These are phyloP conservation scores for Boletales sp. DNA, from an alignment of 768 basidiomycete species.

Conservation along the genomic window DNA sequence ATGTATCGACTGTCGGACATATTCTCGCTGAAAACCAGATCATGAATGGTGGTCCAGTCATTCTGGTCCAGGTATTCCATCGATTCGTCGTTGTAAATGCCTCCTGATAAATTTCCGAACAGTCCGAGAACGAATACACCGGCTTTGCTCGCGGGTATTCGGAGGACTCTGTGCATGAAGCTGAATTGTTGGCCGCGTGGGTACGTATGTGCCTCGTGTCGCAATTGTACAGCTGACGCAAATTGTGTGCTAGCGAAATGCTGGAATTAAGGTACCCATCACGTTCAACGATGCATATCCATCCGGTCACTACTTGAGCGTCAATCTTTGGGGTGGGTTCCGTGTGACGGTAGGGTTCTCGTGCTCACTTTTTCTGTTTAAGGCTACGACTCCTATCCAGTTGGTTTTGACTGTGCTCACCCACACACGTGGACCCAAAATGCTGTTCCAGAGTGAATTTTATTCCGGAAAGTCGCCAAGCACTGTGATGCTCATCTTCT, in stretches of 20 bases:
- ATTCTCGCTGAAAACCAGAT: constrained; percentile 55
- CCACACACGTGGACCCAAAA: constrained; percentile 43
- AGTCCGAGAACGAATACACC: constrained; percentile 57
- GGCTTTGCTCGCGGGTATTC: constrained; percentile 32
- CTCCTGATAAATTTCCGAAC: neutral
- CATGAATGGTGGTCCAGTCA: constrained; percentile 57
- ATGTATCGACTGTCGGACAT: constrained; percentile 47
- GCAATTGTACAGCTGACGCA: constrained; percentile 1
- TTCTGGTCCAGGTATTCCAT: constrained; percentile 27
- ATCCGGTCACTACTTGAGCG: constrained; percentile 41
- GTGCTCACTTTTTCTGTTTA: neutral
- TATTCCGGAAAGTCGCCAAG: neutral
- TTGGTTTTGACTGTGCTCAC: constrained; percentile 52
- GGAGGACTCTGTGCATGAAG: constrained; percentile 43
- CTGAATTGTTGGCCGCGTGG: constrained; percentile 31
- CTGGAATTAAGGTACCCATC: constrained; percentile 45
- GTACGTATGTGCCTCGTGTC: constrained; percentile 4
- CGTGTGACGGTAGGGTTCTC: neutral
- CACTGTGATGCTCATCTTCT: neutral
- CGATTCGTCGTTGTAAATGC: constrained; percentile 27
- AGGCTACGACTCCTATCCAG: constrained; percentile 37
- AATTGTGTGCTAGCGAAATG: constrained; percentile 31
- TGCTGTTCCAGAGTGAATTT: constrained; percentile 37
- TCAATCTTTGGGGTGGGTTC: constrained; percentile 46
- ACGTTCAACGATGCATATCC: constrained; percentile 47